phyloP scores from a whole-genome alignment of 176 grass and related monocot genomes.

The Aegilops longissima region DNA sequence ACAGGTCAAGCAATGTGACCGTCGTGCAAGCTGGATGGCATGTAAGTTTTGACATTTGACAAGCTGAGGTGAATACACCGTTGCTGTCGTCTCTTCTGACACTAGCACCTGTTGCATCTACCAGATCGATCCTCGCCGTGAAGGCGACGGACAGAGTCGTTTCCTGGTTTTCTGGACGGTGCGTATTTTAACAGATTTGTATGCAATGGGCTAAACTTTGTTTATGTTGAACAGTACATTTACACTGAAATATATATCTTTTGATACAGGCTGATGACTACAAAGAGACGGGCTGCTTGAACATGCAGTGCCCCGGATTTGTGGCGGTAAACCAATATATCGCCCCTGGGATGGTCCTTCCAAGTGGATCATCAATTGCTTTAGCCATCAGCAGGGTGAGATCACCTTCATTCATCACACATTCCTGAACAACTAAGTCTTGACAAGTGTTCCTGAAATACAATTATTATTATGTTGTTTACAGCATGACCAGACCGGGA shows the following conservation, averaged over 20 bases:
- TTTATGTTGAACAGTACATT: background rate
- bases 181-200: background rate
- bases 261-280: constrained; percentile 5
- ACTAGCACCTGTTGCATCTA: background rate
- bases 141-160: background rate
- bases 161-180: constrained; percentile 15
- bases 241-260: background rate
- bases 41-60: constrained; percentile 9
- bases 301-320: constrained; percentile 14
- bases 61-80: background rate
- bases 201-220: background rate
- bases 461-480: background rate
- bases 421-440: background rate
- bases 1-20: background rate
- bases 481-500: background rate
- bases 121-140: background rate
- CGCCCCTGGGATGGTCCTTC: constrained; percentile 3
- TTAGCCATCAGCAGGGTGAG: background rate
- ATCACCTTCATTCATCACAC: background rate
- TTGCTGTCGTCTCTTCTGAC: background rate
- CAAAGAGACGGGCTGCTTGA: background rate
- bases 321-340: background rate
- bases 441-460: background rate
- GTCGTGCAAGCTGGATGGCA: constrained; percentile 17
- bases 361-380: background rate